These are phyloP conservation scores for Ehretia macrophylla DNA, from an alignment of 257 asterid genomes.

Conservation along the genomic window DNA sequence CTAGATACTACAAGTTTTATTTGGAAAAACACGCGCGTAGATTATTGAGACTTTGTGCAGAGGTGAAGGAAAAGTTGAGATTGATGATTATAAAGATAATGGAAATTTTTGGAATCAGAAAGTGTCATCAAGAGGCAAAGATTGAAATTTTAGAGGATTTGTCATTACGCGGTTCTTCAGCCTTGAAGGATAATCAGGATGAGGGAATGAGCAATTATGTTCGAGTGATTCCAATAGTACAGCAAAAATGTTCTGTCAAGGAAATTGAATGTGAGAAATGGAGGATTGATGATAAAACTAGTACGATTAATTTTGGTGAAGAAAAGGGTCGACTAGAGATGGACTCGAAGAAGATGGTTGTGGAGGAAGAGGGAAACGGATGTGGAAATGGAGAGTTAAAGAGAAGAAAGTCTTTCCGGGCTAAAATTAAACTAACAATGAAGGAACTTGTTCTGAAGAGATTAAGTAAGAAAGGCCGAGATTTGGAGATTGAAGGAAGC, in stretches of 20 bases:
- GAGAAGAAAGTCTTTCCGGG: constrained; percentile 30
- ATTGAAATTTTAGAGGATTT: constrained; percentile 2
- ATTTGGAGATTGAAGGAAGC: constrained; percentile 4
- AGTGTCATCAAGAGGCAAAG: constrained; percentile 10
- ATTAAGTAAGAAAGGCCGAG: constrained; percentile 19
- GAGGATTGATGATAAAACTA: background rate
- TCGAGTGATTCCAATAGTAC: constrained; percentile 15
- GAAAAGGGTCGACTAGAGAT: constrained; percentile 15
- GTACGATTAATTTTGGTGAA: background rate
- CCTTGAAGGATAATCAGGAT: no score
- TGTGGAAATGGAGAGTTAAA: constrained; percentile 26
- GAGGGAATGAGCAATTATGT: background rate
- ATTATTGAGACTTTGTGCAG: constrained; percentile 22
- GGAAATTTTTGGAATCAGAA: constrained; percentile 11
- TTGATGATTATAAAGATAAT: background rate
- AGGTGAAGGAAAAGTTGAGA: constrained; percentile 9
- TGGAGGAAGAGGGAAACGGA: constrained; percentile 18
- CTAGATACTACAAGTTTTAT: no score
- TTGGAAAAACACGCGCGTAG: background rate
- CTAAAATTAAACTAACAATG: constrained; percentile 52
- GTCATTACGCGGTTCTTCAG: constrained; percentile 2
- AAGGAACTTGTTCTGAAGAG: constrained; percentile 44
- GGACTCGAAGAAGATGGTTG: constrained; percentile 16
- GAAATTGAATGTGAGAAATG: constrained; percentile 29
- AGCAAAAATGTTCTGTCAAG: constrained; percentile 1